A percentile compares a stretch with the other conserved stretches of the same genome.
Conservation (phyloP, 2,329 filamentous ascomycete species). For the Xylaria sp. region DNA sequence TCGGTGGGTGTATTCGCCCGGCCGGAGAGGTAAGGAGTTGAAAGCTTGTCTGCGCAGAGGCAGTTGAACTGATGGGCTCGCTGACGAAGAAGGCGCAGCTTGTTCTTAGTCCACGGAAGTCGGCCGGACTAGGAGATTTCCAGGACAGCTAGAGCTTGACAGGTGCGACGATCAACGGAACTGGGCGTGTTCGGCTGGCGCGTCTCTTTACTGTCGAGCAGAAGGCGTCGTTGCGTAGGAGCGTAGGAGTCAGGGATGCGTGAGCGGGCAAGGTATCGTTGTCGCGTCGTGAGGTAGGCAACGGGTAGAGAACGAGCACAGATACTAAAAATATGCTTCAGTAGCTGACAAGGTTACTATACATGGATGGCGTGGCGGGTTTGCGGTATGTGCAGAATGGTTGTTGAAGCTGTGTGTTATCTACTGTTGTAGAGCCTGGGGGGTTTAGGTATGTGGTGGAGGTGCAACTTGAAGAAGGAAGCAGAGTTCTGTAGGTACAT, state of each 20-base stretch:
- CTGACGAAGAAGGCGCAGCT: not conserved
- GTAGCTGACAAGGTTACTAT: not conserved
- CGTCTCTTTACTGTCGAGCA: not conserved
- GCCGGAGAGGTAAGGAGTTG: not conserved
- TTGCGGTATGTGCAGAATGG: not conserved
- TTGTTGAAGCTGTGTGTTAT: constrained; percentile 1
- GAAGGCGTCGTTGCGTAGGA: not conserved
- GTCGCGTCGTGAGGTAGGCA: not conserved
- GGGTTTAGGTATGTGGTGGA: constrained; percentile 12
- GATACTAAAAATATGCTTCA: not conserved
- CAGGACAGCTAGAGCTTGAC: not conserved
- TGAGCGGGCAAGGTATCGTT: not conserved
- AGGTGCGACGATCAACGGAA: not conserved
- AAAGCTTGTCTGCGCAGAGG: not conserved
- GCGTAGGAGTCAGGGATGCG: not conserved
- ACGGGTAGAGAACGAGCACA: not conserved
- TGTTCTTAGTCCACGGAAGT: not conserved
- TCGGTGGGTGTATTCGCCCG: not conserved
- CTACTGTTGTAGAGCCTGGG: not conserved
- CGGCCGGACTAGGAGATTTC: not conserved
- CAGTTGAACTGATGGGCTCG: too few relatives aligned
- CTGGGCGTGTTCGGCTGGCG: not conserved
- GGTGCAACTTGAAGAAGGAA: constrained; percentile 20
- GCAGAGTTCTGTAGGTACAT: constrained; percentile 19
- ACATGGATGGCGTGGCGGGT: not conserved